These are phyloP conservation scores for Hyphodiscus sp. DNA, from an alignment of 2,329 filamentous ascomycete genomes.

Conservation along the genomic window DNA sequence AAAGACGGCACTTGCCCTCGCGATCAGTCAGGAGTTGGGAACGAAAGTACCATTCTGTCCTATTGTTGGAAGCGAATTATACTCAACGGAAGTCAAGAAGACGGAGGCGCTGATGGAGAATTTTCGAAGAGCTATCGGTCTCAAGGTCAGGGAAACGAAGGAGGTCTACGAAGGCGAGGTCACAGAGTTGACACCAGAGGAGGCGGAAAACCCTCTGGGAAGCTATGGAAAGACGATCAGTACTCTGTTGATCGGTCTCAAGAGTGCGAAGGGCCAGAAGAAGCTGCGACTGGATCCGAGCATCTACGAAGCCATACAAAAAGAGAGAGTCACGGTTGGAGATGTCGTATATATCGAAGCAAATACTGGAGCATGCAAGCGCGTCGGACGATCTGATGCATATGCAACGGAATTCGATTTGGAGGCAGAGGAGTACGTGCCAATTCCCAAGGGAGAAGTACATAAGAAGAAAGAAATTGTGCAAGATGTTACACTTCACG, in stretches of 20 bases:
- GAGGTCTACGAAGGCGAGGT: constrained; percentile 99
- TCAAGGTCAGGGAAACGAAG: constrained; percentile 97
- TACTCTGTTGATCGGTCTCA: constrained; percentile 87
- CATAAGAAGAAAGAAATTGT: constrained; percentile 99
- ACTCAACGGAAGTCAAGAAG: constrained; percentile 98
- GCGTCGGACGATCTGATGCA: constrained; percentile 90
- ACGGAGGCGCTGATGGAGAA: constrained; percentile 99
- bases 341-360: constrained; percentile 99
- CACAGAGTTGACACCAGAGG: constrained; percentile 93
- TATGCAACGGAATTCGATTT: constrained; percentile 98
- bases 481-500: constrained; percentile 95
- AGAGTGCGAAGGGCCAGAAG: constrained; percentile 95
- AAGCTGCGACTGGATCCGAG: constrained; percentile 94
- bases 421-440: constrained; percentile 97
- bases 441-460: constrained; percentile 96
- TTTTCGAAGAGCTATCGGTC: constrained; percentile 90
- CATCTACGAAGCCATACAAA: constrained; percentile 99
- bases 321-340: constrained; percentile 91
- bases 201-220: constrained; percentile 94
- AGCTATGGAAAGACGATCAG: constrained; percentile 97
- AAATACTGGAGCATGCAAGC: constrained; percentile 96
- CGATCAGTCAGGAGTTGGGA: constrained; percentile 92
- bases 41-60: constrained; percentile 98
- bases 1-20: constrained; percentile 92
- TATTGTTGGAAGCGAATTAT: constrained; percentile 96